A percentile compares a stretch with the other conserved stretches of the same genome.
These are phyloP conservation scores for Phytophthora tentaculata DNA, from an alignment of 352 stramenopile species.

Conservation along the genomic window DNA sequence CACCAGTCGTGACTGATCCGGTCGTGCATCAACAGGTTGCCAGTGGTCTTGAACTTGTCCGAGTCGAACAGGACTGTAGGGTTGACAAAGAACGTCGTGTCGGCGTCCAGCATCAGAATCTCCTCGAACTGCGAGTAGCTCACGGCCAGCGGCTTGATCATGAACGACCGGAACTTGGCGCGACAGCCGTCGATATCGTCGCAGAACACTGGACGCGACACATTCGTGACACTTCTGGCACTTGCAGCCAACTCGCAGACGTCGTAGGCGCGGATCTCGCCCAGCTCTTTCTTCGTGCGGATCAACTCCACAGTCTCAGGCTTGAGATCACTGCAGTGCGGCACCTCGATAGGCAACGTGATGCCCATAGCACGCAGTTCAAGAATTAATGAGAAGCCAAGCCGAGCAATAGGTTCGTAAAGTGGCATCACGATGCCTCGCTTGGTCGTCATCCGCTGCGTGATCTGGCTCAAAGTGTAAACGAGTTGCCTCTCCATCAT, in stretches of 20 bases:
- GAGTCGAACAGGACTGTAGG: slow-evolving; percentile 55
- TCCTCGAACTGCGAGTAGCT: slow-evolving; percentile 65
- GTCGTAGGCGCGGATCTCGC: slow-evolving; percentile 38
- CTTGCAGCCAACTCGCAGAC: slow-evolving; percentile 38
- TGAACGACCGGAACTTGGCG: slow-evolving; percentile 54
- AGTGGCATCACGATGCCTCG: slow-evolving; percentile 67
- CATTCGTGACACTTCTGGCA: slow-evolving; percentile 33
- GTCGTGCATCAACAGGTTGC: slow-evolving; percentile 69
- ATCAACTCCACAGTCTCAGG: slow-evolving; percentile 43
- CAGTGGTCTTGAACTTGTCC: slow-evolving; percentile 51
- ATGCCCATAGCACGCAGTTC: slow-evolving; percentile 51
- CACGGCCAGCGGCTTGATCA: slow-evolving; percentile 62
- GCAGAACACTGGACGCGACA: slow-evolving; percentile 52
- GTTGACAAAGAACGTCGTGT: slow-evolving; percentile 64
- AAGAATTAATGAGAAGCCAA: slow-evolving; percentile 59
- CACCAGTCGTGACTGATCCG: slow-evolving; percentile 45
- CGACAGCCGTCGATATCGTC: slow-evolving; percentile 41
- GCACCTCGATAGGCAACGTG: slow-evolving; percentile 56
- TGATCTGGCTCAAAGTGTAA: slow-evolving; percentile 43
- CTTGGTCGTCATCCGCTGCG: slow-evolving; percentile 29
- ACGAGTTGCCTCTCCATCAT: slow-evolving; percentile 44
- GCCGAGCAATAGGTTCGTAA: slow-evolving; percentile 45
- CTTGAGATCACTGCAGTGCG: slow-evolving; percentile 60
- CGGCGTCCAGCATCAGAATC: slow-evolving; percentile 69
- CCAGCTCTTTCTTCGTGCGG: slow-evolving; percentile 33